Evolutionary conservation across 2,329 filamentous ascomycete species (phyloP), one percentile per base, ranked within the genome.

Genomic region (Colletotrichum acutatum): DNA sequence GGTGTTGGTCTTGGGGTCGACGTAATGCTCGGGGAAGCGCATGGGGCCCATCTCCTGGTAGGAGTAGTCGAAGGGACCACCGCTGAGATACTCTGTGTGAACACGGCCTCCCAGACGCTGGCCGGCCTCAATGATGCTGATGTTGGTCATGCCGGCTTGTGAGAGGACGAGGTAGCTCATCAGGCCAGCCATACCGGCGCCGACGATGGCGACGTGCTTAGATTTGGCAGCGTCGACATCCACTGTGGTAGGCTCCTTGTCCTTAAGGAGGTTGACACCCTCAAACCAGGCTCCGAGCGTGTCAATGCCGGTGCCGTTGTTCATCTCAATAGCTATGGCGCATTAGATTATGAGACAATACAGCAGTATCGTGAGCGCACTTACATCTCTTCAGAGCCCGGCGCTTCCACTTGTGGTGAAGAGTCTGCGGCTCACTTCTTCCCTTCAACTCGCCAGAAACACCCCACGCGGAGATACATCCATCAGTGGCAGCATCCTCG

Each of bases 31-130:
- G 0, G 91, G 91, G 75, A 93, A 90, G 2, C 90, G 83, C 90
- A 93, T 92, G 0, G 90, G 89, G 0, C 91, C 91, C 89, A 86
- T 87, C 78, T 92, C 91, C 76, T 92, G 90, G 78, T 93, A 93
- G 24, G 90, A 90, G 77, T 93, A 92, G 73, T 92, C 85, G 24
- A 88, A 86, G 0, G 90, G 89, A 0, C 84, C 88, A 4, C 87
- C 88, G 3, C 86, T 86, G 2, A 93, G 85, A 67, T 93, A 93
- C 67, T 86, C 86, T 2, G 91, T 93, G 69, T 89, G 89, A 0
- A 93, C 87, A 24, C 91, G 87, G 4, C 91, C 91, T 19, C 91
- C 91, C 16, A 93, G 85, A 8, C 91, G 85, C 52, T 89, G 80
- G 6, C 86, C 87, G 0, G 89, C 88, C 78, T 93, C 91, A 22